Evolutionary conservation across 768 basidiomycete species (phyloP).

Genomic region (Termitomyces sp.): DNA sequence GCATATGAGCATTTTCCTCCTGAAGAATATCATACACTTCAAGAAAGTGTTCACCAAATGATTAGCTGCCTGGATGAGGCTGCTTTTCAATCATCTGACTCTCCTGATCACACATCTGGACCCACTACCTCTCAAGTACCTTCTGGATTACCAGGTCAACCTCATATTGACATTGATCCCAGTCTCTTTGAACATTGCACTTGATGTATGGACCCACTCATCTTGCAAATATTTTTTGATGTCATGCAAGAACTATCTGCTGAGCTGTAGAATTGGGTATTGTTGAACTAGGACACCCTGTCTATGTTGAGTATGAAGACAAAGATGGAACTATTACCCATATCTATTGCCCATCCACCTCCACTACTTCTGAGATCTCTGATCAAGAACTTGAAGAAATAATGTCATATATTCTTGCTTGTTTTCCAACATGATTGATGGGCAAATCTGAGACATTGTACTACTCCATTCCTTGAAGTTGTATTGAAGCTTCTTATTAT

Average conservation of each 20-base stretch:
- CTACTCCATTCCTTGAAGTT: slow-evolving; percentile 2
- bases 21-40: not conserved
- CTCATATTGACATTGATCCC: not conserved
- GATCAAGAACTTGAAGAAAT: slow-evolving; percentile 1
- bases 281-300: not conserved
- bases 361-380: not conserved
- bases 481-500: slow-evolving; percentile 17
- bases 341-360: not conserved
- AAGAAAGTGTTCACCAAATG: not conserved
- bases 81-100: not conserved
- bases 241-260: not conserved
- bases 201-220: not conserved
- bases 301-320: not conserved
- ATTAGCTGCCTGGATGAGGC: not conserved
- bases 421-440: slow-evolving; percentile 16
- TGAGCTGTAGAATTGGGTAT: not conserved
- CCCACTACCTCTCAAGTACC: not conserved
- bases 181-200: not conserved
- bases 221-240: not conserved
- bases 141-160: not conserved
- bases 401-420: not conserved
- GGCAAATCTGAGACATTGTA: slow-evolving; percentile 2
- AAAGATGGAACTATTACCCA: not conserved
- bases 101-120: not conserved
- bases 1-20: not conserved